phyloP scores from a whole-genome alignment of 148 eudicot genomes.

The Polygonum maritimum region DNA sequence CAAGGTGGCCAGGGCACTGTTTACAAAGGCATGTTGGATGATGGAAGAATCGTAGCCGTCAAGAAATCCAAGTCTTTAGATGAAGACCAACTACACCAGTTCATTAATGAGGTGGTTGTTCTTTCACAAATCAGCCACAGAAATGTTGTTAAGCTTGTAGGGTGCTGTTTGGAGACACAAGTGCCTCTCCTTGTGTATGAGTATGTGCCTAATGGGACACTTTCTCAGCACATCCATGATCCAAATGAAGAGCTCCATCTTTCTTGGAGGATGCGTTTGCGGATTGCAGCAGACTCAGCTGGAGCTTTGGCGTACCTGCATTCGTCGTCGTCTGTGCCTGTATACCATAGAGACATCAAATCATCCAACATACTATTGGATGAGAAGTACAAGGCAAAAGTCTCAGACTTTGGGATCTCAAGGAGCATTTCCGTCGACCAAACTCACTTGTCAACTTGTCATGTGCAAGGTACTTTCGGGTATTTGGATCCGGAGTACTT shows the following conservation, averaged over 20 bases:
- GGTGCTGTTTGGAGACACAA: slow-evolving; percentile 3
- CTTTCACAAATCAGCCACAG: slow-evolving; percentile 3
- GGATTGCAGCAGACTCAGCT: neutral
- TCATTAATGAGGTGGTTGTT: slow-evolving; percentile 4
- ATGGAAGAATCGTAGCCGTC: neutral
- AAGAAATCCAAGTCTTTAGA: neutral
- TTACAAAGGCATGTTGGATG: neutral
- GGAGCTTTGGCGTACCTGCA: neutral
- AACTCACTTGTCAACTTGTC: neutral
- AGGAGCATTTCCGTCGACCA: neutral
- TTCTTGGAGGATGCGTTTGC: neutral
- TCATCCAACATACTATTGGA: slow-evolving; percentile 1
- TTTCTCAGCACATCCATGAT: neutral
- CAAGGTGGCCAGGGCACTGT: neutral
- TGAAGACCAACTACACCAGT: neutral
- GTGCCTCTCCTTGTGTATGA: slow-evolving; percentile 4
- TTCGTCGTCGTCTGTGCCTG: neutral
- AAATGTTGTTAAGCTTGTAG: neutral
- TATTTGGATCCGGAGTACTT: slow-evolving; percentile 8
- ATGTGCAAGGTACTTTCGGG: slow-evolving; percentile 4
- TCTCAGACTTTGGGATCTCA: neutral
- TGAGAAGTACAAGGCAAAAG: neutral
- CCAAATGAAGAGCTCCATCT: neutral
- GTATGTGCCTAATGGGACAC: neutral
- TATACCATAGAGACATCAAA: slow-evolving; percentile 5